phyloP scores from a whole-genome alignment of 1,139 yeast species.

The Candida gigantensis region DNA sequence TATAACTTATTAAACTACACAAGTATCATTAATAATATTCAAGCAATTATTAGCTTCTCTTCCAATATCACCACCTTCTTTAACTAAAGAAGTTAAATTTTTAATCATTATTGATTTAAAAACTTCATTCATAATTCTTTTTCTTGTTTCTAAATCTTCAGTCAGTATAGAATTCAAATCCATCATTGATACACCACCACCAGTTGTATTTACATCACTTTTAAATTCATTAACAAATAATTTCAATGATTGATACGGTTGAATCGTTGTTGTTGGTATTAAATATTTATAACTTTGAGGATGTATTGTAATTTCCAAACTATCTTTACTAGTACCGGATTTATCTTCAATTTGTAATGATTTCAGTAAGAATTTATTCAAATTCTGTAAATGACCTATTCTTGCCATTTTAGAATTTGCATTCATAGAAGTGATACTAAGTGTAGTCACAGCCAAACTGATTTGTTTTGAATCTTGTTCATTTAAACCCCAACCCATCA shows the following conservation, averaged over 20 bases:
- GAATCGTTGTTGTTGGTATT: slow-evolving; percentile 40
- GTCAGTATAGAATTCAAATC: slow-evolving; percentile 39
- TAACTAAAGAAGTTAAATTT: slow-evolving; percentile 54
- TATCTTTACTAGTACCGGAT: slow-evolving; percentile 9
- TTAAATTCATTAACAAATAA: slow-evolving; percentile 44
- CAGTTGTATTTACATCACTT: slow-evolving; percentile 3
- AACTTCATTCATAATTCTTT: slow-evolving; percentile 54
- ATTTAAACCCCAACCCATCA: slow-evolving; percentile 61
- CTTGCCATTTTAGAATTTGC: slow-evolving; percentile 42
- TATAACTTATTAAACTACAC: too few species aligned
- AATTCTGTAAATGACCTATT: slow-evolving; percentile 43
- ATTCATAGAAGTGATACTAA: slow-evolving; percentile 33
- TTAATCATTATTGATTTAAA: slow-evolving; percentile 49
- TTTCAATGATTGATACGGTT: slow-evolving; percentile 61
- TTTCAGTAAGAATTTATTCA: slow-evolving; percentile 39
- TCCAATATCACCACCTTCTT: slow-evolving; percentile 79
- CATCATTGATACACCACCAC: slow-evolving; percentile 28
- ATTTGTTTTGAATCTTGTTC: slow-evolving; percentile 41
- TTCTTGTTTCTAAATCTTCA: slow-evolving; percentile 66
- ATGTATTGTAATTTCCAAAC: slow-evolving; percentile 27
- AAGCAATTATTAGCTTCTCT: slow-evolving; percentile 51
- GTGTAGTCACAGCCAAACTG: slow-evolving; percentile 49
- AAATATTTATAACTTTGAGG: slow-evolving; percentile 52
- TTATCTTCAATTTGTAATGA: slow-evolving; percentile 33
- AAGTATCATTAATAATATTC: slow-evolving; percentile 3